Base-by-base conservation (phyloP, 1,139 yeast genomes). In the Blastobotrys niveus region DNA sequence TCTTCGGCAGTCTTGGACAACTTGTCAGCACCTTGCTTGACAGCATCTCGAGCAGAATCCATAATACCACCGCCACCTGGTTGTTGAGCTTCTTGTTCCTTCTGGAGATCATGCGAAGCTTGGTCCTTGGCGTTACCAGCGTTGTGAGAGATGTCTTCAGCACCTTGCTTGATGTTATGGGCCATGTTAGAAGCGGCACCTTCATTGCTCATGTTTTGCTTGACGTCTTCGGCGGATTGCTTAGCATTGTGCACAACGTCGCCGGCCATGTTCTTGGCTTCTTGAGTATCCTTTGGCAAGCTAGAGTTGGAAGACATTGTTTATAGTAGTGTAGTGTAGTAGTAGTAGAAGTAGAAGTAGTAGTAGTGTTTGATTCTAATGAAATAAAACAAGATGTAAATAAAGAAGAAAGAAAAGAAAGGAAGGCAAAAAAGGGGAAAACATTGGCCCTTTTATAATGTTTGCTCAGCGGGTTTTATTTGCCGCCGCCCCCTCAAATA, bases 201-300 rank as follows among this genome's bases (percentile, higher is more conserved):
- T 26, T 41, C 21, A 27, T 39, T 33, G 25, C 26, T 24, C 34
- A 35, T 17, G 26, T 41, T 25, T 21, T 41, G 35, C 10, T 29
- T n/a, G 8, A 25, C 26, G 17, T 41, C 40, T 22, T 35, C 40
- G 18, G 44, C 44, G 10, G 30, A 14, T 24, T 39, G 38, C 18
- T 39, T 14, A 20, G 43, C 33, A 15, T 33, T 39, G 38, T 39
- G 38, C n/a, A n/a, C 32, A 10, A 25, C 43, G 24, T 39, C 38
- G 25, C 33, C 24, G 25, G 44, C 44, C 24, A 20, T n/a, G 19
- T 41, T 27, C 39, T 41, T 41, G 30, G 44, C 44, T 20, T 41
- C 40, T 34, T 34, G 31, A 24, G 40, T 41, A 24, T 41, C 35
- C n/a, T 24, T 20, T 35, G 40, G 40, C 21, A 34, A 18, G 17